Conservation (phyloP, 371 early-diverging fungal genomes). For the Mucor piriformis region DNA sequence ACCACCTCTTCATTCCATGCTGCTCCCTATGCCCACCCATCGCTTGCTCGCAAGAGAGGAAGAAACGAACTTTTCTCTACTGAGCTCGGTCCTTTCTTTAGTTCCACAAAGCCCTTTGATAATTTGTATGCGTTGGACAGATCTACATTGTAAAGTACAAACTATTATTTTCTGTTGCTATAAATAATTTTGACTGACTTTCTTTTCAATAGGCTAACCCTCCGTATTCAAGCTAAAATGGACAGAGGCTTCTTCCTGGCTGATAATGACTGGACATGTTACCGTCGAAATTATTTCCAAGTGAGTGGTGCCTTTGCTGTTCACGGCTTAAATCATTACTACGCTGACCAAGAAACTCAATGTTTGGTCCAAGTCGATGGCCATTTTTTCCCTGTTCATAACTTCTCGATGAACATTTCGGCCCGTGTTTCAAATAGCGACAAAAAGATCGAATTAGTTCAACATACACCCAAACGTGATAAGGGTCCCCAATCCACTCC, state of each 20-base stretch:
- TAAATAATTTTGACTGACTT: background rate
- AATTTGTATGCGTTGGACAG: slow-evolving; percentile 66
- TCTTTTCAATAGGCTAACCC: slow-evolving; percentile 28
- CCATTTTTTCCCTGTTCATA: slow-evolving; percentile 50
- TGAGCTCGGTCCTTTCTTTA: slow-evolving; percentile 64
- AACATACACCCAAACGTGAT: slow-evolving; percentile 94
- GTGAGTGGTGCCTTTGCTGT: slow-evolving; percentile 78
- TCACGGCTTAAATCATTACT: slow-evolving; percentile 48
- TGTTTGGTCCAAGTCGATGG: slow-evolving; percentile 63
- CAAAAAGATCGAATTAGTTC: slow-evolving; percentile 80
- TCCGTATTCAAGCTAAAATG: slow-evolving; percentile 64
- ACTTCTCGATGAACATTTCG: slow-evolving; percentile 73
- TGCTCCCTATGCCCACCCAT: slow-evolving; percentile 32
- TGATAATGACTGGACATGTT: slow-evolving; percentile 90
- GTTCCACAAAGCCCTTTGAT: slow-evolving; percentile 64
- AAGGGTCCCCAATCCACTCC: slow-evolving; percentile 88
- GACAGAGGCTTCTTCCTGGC: slow-evolving; percentile 85
- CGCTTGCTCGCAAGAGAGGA: slow-evolving; percentile 38
- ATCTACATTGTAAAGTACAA: slow-evolving; percentile 52
- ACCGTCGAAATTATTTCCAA: slow-evolving; percentile 95
- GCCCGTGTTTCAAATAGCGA: slow-evolving; percentile 78
- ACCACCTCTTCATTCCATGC: slow-evolving; percentile 38
- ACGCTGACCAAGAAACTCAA: slow-evolving; percentile 55
- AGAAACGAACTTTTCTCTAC: slow-evolving; percentile 42
- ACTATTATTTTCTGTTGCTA: background rate